Percentiles rank a stretch among this genome's conserved stretches.
These are phyloP conservation scores for Gymnopus androsaceus DNA, from an alignment of 1,284 basidiomycete genomes.

Conservation along the genomic window DNA sequence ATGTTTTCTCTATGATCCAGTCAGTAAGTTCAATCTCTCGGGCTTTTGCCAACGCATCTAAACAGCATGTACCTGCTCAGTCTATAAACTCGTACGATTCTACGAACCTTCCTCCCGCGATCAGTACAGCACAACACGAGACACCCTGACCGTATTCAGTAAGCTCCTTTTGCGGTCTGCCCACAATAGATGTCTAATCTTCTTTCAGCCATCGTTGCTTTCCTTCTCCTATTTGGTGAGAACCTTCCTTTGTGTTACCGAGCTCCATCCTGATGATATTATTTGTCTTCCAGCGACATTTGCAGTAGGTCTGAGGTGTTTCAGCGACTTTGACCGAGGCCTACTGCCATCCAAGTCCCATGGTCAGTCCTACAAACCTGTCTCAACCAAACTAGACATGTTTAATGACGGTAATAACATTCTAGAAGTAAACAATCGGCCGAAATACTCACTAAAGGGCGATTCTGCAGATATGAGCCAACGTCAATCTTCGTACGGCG, in stretches of 20 bases:
- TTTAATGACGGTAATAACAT: conserved; percentile 36
- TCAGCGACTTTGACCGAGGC: conserved; percentile 78
- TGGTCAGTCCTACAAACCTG: conserved; percentile 57
- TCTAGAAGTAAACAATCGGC: conserved; percentile 48
- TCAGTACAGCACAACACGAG: conserved; percentile 68
- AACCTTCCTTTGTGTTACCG: neutral
- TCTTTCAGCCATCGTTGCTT: conserved; percentile 65
- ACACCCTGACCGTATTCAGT: conserved; percentile 81
- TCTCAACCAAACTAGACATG: conserved; percentile 28
- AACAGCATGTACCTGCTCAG: conserved; percentile 34
- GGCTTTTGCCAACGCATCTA: conserved; percentile 2
- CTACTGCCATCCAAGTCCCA: conserved; percentile 68
- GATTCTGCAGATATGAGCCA: conserved; percentile 47
- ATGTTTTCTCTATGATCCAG: conserved; percentile 33
- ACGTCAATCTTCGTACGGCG: conserved; percentile 40
- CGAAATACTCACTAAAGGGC: conserved; percentile 42
- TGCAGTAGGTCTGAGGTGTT: conserved; percentile 73
- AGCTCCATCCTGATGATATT: neutral
- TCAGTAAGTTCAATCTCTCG: conserved; percentile 45
- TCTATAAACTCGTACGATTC: conserved; percentile 81
- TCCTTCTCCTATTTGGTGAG: conserved; percentile 59
- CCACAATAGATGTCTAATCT: conserved; percentile 1
- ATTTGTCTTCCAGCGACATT: conserved; percentile 48
- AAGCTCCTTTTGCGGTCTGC: conserved; percentile 33
- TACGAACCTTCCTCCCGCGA: conserved; percentile 58